Evolutionary conservation across 352 stramenopile species (phyloP), one percentile per base, ranked within the genome.

Genomic region (Pseudoperonospora humuli): DNA sequence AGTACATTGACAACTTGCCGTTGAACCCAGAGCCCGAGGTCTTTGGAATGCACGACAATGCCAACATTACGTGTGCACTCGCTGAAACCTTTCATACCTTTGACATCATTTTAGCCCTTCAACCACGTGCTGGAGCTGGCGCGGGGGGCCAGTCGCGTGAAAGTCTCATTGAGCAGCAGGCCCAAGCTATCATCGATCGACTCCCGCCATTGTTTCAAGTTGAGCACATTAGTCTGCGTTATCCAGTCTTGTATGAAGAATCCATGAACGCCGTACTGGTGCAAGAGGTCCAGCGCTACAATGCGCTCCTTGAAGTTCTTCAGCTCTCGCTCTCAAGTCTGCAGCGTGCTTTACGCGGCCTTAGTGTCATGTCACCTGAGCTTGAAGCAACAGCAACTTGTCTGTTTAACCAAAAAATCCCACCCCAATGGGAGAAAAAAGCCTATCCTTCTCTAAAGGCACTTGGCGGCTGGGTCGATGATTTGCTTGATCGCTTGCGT

Each of bases 241-340:
- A 95, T 42, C 86, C 88, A 0, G 85, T 93, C 3, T 78, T 67
- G 29, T 96, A 96, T 53, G 59, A 88, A 23, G 86, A 97, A 57
- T 94, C 77, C 13, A 91, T 96, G 75, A 96, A 96, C 61, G 96
- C 84, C 0, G 80, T 95, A 28, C 53, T 97, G 11, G 79, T 86
- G 6, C 88, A 97, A 53, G 88, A 97, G 42, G 72, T 90, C n/a
- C 70, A 94, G 47, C 77, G 85, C 9, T 97, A 92, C 65, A 95
- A 96, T 52, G 82, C 75, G 19, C 59, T 97, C 2, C 54, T 95
- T 2, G 44, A 45, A 4, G 67, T 93, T 23, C 68, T 97, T 7
- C 65, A 77, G n/a, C 80, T 86, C 5, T 54, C 93, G 0, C 84
- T 95, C 53, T 86, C 92, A 61, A 86, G 80, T 19, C 73, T 96